Base-by-base conservation (phyloP, 164 flowering plant genomes). In the Warburgia ugandensis region DNA sequence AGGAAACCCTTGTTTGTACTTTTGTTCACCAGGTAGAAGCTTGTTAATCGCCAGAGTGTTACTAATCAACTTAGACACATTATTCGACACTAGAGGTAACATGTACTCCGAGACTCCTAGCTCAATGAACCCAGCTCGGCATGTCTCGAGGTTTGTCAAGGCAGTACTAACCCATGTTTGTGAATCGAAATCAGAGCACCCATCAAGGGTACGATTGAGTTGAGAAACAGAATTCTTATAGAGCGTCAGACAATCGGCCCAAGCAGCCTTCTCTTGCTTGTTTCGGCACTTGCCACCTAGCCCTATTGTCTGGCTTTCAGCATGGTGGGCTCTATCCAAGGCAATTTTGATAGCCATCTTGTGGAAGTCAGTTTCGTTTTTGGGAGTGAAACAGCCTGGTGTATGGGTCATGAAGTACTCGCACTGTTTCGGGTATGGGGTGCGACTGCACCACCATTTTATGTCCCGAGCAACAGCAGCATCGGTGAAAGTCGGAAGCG, bases 151-250 rank as follows among this genome's bases (percentile, higher is more conserved):
- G 53, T 79, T 80, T 16, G 94, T 88, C 5, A 85, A 71, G 6
- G 94, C 86, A 0, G 97, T 45, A 58, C 94, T 88, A 8, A 85
- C 76, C 94, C 91, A 85, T 6, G 94, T 85, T 28, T 84, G 94
- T 2, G 63, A 35, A 14, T 87, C 90, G 0, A 33, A 50, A 4
- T 68, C 50, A 54, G 68, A 63, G 64, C 75, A 73, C 0, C 70
- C 68, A 10, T 58, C 72, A 0, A 68, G n/a, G 5, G 88, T 80
- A 25, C 54, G 29, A 71, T 77, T 87, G 50, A 87, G 73, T 17
- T 56, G 48, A 2, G 28, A 56, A 19, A 80, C 55, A 42, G 83
- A 68, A 25, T 48, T 16, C 25, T 87, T 75, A 43, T 78, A 80
- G 22, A 84, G 79, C 63, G 68, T 60, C 6, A 82, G 23, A 45